Conservation (phyloP, 495 filamentous ascomycete genomes). For the Aspergillus cavernicola region DNA sequence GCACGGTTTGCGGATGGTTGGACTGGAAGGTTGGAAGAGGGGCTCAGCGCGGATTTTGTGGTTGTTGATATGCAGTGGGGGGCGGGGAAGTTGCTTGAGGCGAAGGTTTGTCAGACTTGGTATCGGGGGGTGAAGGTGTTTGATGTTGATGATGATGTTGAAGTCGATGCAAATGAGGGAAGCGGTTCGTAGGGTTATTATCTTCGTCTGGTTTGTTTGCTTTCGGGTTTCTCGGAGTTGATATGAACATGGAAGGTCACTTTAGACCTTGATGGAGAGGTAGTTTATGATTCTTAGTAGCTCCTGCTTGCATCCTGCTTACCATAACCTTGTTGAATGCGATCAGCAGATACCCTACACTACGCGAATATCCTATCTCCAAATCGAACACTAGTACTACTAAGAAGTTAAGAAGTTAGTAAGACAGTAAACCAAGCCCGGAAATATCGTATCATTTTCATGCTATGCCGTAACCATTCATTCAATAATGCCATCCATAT, state of each 20-base stretch:
- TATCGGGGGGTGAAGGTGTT: conserved; percentile 39
- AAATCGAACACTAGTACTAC: no score
- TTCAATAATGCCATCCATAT: background rate
- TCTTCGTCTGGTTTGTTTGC: no score
- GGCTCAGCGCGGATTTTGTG: conserved; percentile 53
- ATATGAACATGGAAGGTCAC: no score
- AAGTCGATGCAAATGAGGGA: background rate
- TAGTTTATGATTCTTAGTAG: no score
- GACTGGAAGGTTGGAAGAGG: conserved; percentile 45
- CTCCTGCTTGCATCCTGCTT: no score
- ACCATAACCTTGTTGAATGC: no score
- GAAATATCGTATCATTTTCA: background rate
- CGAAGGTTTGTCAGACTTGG: conserved; percentile 53
- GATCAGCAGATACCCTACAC: no score
- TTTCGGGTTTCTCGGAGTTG: no score
- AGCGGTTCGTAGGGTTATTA: background rate
- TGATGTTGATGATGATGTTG: background rate
- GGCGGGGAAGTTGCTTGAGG: conserved; percentile 46
- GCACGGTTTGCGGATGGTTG: conserved; percentile 52
- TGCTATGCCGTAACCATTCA: conserved; percentile 4
- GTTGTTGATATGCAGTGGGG: conserved; percentile 55
- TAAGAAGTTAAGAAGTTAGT: no score
- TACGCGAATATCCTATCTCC: no score
- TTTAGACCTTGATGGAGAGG: no score
- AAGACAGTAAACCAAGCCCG: background rate